Percentiles rank a stretch among this genome's conserved stretches.
phyloP scores from a whole-genome alignment of 2,329 filamentous ascomycete genomes.

The Fusarium armeniacum region DNA sequence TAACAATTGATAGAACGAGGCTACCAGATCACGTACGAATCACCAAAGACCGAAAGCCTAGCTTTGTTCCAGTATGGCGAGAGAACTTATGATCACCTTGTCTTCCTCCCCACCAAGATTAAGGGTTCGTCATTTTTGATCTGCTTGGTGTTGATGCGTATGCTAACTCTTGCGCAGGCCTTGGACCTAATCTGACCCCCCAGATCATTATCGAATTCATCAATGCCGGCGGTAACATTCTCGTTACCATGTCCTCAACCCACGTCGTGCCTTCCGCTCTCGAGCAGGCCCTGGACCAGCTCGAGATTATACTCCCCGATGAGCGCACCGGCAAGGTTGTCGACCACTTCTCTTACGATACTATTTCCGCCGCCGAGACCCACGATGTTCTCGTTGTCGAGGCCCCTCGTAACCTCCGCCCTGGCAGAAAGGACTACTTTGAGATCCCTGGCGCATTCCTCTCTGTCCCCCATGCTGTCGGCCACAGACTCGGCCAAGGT shows the following conservation, averaged over 20 bases:
- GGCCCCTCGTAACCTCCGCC: constrained; percentile 73
- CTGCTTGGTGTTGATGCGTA: not conserved
- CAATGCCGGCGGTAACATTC: constrained; percentile 91
- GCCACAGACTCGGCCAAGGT: constrained; percentile 83
- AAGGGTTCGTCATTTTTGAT: constrained; percentile 74
- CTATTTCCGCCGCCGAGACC: constrained; percentile 78
- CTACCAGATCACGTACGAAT: constrained; percentile 84
- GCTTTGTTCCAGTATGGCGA: constrained; percentile 88
- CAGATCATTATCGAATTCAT: constrained; percentile 90
- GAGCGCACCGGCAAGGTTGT: constrained; percentile 89
- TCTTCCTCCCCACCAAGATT: constrained; percentile 88
- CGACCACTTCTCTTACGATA: constrained; percentile 96
- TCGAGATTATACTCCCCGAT: constrained; percentile 88
- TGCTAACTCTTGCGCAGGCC: constrained; percentile 65
- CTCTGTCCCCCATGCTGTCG: constrained; percentile 85
- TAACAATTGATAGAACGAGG: constrained; percentile 75
- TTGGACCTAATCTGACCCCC: constrained; percentile 89
- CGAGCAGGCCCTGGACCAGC: constrained; percentile 82
- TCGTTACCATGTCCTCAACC: constrained; percentile 84
- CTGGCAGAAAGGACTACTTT: constrained; percentile 84
- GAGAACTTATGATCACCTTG: constrained; percentile 88
- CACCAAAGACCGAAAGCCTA: constrained; percentile 83
- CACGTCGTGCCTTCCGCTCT: constrained; percentile 78
- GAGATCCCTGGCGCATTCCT: constrained; percentile 68
- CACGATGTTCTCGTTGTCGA: constrained; percentile 91